Evolutionary conservation across 2,329 filamentous ascomycete genomes (phyloP), one percentile per base, ranked within the genome.

Genomic region (Phyllosticta citriasiana): DNA sequence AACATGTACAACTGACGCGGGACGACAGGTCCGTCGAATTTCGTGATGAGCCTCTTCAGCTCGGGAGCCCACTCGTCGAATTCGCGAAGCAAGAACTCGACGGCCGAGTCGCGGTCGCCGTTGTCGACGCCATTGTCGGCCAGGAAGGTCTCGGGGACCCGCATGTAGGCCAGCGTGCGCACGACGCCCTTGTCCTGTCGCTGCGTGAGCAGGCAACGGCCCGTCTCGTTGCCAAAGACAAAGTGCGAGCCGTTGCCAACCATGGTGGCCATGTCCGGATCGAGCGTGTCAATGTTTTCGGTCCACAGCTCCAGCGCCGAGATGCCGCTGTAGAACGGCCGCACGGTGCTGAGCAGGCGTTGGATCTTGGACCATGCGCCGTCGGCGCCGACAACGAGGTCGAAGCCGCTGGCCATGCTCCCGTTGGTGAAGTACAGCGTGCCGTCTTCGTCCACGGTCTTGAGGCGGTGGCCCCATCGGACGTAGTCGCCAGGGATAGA

Each of bases 101-200:
- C 67, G 55, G 77, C 74, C 3, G 73, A 73, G 19, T 62, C 30
- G 76, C 68, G 50, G 57, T 80, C 69, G 6, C 65, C 57, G 6
- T 74, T 71, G 63, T 83, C 73, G 65, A 79, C 79, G 2, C 74
- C 76, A 64, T 78, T 80, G 3, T 73, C 76, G 12, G 76, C 55
- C 16, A 73, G 35, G 66, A 73, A 77, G 25, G 68, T 70, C 47
- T 77, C 73, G 2, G 75, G 73, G 16, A 73, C 73, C 14, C 71
- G 67, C 10, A 74, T 67, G 57, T 71, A 75, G 2, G 69, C 74
- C 59, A 73, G 65, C 1, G 79, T 68, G 59, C 72, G 71, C 26
- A 84, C 65, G 64, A 75, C 78, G 8, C 78, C 79, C 61, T 83
- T 77, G 40, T 82, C 82, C 65, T 77, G 72, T 61, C 78, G 76